These are phyloP conservation scores for Aspergillus mulundensis DNA, from an alignment of 495 filamentous ascomycete genomes.

Conservation along the genomic window DNA sequence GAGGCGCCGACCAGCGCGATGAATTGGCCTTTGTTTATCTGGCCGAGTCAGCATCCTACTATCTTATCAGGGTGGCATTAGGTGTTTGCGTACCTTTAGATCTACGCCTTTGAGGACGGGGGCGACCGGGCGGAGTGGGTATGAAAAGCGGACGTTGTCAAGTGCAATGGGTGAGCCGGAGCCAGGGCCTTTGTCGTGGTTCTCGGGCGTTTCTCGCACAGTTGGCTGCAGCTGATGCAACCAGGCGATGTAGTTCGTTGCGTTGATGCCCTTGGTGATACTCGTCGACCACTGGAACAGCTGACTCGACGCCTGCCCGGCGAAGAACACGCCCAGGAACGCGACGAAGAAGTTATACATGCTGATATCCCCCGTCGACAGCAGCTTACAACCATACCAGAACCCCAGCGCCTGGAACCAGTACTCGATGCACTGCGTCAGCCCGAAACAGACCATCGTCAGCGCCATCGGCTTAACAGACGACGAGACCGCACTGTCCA, in stretches of 20 bases:
- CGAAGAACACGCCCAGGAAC: conserved; percentile 54
- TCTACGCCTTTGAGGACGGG: conserved; percentile 69
- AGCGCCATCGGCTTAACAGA: conserved; percentile 37
- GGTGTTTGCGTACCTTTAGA: conserved; percentile 50
- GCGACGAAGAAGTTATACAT: conserved; percentile 48
- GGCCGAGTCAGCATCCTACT: too few relatives aligned
- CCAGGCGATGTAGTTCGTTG: conserved; percentile 43
- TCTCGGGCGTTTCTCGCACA: conserved; percentile 71
- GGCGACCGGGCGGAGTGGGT: conserved; percentile 72
- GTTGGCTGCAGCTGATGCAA: conserved; percentile 61
- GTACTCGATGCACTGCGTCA: conserved; percentile 36
- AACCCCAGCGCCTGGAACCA: conserved; percentile 50
- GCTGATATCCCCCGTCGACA: conserved; percentile 32
- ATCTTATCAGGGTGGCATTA: too few relatives aligned
- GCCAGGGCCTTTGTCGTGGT: conserved; percentile 66
- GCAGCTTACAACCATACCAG: conserved; percentile 39
- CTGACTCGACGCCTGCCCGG: conserved; percentile 44
- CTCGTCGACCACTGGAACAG: conserved; percentile 37
- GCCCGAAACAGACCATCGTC: conserved; percentile 33
- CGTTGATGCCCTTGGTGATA: conserved; percentile 4
- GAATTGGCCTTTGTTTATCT: conserved; percentile 62
- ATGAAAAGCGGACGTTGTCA: conserved; percentile 74
- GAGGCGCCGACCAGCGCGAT: conserved; percentile 79
- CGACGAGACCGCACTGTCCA: conserved; percentile 23
- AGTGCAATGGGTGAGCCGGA: conserved; percentile 69